Conservation (phyloP, 2,329 filamentous ascomycete species). For the Pyrenophora graminea region DNA sequence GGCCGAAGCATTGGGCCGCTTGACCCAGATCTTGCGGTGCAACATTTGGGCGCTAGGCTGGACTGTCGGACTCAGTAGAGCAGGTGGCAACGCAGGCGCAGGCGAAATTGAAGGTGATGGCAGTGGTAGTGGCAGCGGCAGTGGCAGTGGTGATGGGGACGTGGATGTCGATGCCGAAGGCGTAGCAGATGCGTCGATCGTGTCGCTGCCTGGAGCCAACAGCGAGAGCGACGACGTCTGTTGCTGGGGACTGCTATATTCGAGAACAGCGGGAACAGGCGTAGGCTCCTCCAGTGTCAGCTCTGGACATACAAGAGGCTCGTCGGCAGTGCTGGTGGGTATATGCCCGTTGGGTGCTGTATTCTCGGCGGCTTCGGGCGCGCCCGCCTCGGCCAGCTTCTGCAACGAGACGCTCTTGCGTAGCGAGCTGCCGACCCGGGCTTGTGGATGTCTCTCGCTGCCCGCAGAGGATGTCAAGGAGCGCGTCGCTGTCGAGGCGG, state of each 20-base stretch:
- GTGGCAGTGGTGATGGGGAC: slow-evolving; percentile 1
- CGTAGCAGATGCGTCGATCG: too few relatives aligned
- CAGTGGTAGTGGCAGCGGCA: slow-evolving; percentile 26
- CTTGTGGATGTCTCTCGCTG: slow-evolving; percentile 27
- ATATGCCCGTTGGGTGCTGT: too few relatives aligned
- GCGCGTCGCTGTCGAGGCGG: slow-evolving; percentile 29
- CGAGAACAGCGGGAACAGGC: slow-evolving; percentile 21
- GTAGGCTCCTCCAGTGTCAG: slow-evolving; percentile 44
- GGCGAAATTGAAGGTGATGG: slow-evolving; percentile 41
- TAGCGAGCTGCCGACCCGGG: slow-evolving; percentile 20
- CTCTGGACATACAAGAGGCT: slow-evolving; percentile 24
- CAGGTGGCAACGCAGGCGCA: slow-evolving; percentile 49
- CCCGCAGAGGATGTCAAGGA: slow-evolving; percentile 32
- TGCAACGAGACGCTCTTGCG: slow-evolving; percentile 39
- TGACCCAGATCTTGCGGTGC: slow-evolving; percentile 91
- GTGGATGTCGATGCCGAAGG: slow-evolving; percentile 42
- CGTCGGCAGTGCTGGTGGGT: slow-evolving; percentile 8
- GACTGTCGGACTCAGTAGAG: slow-evolving; percentile 31
- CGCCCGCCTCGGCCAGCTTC: slow-evolving; percentile 33
- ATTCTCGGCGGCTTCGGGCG: slow-evolving; percentile 12
- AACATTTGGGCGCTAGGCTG: slow-evolving; percentile 35
- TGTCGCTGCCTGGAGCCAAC: too few relatives aligned
- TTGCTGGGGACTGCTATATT: too few relatives aligned
- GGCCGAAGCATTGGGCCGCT: slow-evolving; percentile 79
- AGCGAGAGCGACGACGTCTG: slow-evolving; percentile 18